A percentile compares a stretch with the other conserved stretches of the same genome.
Evolutionary conservation across 805 yeast genomes (phyloP).

Genomic region (Debaryomyces tyrocola): DNA sequence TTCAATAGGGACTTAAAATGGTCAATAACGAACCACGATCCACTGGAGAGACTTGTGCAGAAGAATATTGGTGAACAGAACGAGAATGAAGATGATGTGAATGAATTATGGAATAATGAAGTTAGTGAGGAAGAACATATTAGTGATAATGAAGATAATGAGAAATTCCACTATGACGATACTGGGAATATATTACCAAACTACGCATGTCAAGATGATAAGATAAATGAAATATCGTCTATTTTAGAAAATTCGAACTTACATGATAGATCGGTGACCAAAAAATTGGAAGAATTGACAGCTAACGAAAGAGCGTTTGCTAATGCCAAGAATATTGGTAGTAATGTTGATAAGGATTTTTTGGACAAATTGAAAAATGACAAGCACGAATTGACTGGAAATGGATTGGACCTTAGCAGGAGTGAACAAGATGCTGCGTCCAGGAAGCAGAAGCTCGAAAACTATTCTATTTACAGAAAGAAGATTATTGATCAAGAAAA

Average conservation of each 20-base stretch:
- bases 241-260: constrained; percentile 40
- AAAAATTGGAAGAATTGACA: constrained; percentile 53
- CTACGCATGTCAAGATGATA: constrained; percentile 47
- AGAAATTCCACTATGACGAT: constrained; percentile 58
- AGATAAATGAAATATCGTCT: constrained; percentile 37
- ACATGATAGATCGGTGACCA: constrained; percentile 47
- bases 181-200: constrained; percentile 61
- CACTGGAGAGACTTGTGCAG: constrained; percentile 59
- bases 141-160: constrained; percentile 57
- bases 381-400: constrained; percentile 44
- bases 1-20: constrained; percentile 50
- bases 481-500: constrained; percentile 61
- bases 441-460: constrained; percentile 52
- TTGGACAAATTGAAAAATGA: constrained; percentile 32
- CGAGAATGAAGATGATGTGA: constrained; percentile 11
- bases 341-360: constrained; percentile 30
- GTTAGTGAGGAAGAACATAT: constrained; percentile 61
- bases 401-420: constrained; percentile 40
- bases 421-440: constrained; percentile 49
- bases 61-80: constrained; percentile 4
- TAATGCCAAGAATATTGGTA: constrained; percentile 50
- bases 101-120: constrained; percentile 28
- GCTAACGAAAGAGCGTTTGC: constrained; percentile 62
- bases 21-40: constrained; percentile 72
- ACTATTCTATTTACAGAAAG: constrained; percentile 57